A percentile compares a stretch with the other conserved stretches of the same genome.
phyloP scores from a whole-genome alignment of 305 asterid species.

The Ilex paraguariensis region DNA sequence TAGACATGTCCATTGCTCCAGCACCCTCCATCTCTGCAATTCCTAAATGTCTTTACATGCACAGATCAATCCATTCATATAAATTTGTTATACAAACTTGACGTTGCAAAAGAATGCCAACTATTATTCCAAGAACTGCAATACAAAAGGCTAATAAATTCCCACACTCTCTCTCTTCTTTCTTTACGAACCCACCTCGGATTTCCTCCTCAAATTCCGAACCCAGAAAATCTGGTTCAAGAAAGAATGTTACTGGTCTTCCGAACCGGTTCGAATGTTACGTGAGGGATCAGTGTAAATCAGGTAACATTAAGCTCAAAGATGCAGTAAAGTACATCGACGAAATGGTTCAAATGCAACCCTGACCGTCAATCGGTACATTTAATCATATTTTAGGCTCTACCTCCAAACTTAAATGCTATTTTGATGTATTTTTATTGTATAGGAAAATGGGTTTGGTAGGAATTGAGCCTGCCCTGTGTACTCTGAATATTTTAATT shows the following conservation, averaged over 20 bases:
- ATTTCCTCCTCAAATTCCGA: neutral
- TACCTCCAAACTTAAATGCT: too few relatives aligned
- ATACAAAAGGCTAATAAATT: neutral
- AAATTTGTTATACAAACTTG: neutral
- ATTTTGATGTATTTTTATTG: neutral
- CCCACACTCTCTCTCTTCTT: neutral
- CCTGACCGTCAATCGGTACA: too few relatives aligned
- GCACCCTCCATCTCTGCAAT: too few relatives aligned
- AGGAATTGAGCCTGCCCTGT: too few relatives aligned
- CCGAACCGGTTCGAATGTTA: neutral
- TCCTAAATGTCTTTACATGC: too few relatives aligned
- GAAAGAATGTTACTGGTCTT: neutral
- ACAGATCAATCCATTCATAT: too few relatives aligned
- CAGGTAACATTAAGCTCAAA: too few relatives aligned
- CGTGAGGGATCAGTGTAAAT: neutral
- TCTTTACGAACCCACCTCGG: neutral
- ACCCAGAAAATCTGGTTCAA: neutral
- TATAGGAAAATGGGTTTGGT: too few relatives aligned
- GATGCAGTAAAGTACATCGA: too few relatives aligned
- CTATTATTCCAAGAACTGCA: neutral
- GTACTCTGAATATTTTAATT: neutral
- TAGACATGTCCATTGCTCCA: too few relatives aligned
- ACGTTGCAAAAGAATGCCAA: neutral
- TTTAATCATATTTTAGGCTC: too few relatives aligned
- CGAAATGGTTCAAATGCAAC: too few relatives aligned